Base-by-base conservation (phyloP, 371 early-diverging fungal species). In the Apophysomyces trapeziformis region DNA sequence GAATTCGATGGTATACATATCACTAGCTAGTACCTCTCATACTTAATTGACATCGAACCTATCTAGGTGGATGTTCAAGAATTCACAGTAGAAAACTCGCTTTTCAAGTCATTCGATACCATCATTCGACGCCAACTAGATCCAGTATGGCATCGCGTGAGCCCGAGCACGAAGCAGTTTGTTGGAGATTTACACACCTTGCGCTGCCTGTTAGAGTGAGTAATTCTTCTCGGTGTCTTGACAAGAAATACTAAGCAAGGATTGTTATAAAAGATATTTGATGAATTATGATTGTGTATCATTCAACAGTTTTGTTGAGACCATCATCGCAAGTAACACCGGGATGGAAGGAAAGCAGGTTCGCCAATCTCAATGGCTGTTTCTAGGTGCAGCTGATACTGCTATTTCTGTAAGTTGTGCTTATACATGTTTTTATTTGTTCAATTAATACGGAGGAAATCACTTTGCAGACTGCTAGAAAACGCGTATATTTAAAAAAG, bases 121-220 rank as follows among this genome's bases (percentile, higher is more conserved):
- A 81, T 90, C 41, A 75, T 97, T 14, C 80, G 92, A 18, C 74
- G 77, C 4, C 93, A 94, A 72, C 73, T 98, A 38, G 91, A 91
- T 64, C 93, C 95, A 2, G 80, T 94, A 36, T 97, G 97, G 97
- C 96, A 97, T 75, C 80, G 87, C 7, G 85, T 96, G 12, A 83
- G 90, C 41, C 64, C 75, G 11, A 88, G 88, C 37, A 90, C 92
- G 0, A 93, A 93, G 66, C 88, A 92, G 36, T 76, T 96, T 12
- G 90, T 93, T 4, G 71, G 71, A 0, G 97, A 98, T 69, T 58
- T 98, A 32, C 82, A 82, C 16, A 83, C 84, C 0, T 74, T 97
- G 47, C 85, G 96, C 1, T 84, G 82, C 13, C 69, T 97, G 37
- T 72, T 95, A 13, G 72, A 76, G 84, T 87, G 83, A 35, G 66